Conservation (phyloP, 495 filamentous ascomycete species). For the Neohortaea acidophila region DNA sequence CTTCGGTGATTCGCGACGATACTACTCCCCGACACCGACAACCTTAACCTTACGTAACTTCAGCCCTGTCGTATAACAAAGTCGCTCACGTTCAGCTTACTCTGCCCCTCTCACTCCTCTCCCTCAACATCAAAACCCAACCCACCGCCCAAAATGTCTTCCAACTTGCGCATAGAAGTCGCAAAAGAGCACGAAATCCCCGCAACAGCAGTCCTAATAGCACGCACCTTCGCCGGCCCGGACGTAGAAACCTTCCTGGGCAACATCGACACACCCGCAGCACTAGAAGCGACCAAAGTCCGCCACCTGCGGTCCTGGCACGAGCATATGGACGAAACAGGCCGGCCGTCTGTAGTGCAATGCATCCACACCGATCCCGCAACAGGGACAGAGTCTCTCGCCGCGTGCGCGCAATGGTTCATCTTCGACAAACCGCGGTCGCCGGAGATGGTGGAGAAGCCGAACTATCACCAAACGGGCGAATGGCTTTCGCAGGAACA, state of each 20-base stretch:
- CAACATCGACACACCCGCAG: constrained; percentile 8
- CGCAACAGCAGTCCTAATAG: constrained; percentile 1
- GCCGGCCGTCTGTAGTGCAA: constrained; percentile 2
- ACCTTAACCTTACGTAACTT: too few species aligned
- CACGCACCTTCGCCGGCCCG: constrained; percentile 4
- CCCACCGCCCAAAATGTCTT: too few species aligned
- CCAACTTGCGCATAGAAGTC: constrained; percentile 2
- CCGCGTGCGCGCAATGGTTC: constrained; percentile 12
- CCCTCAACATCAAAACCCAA: too few species aligned
- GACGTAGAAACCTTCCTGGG: constrained; percentile 6
- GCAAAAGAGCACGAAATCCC: constrained; percentile 10
- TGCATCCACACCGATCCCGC: constrained; percentile 8
- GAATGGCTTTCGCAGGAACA: constrained; percentile 6
- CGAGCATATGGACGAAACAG: constrained; percentile 3
- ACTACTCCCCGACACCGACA: too few species aligned
- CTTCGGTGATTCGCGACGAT: too few species aligned
- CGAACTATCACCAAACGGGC: constrained; percentile 2
- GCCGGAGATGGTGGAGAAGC: neutral
- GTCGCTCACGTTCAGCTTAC: too few species aligned
- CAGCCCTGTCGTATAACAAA: too few species aligned
- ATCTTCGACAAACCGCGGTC: constrained; percentile 8
- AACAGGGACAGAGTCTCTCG: constrained; percentile 5
- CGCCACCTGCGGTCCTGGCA: constrained; percentile 10
- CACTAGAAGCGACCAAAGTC: constrained; percentile 1
- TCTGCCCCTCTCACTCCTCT: too few species aligned